These are phyloP conservation scores for Heliosperma pusillum DNA, from an alignment of 148 eudicot species.

Conservation along the genomic window DNA sequence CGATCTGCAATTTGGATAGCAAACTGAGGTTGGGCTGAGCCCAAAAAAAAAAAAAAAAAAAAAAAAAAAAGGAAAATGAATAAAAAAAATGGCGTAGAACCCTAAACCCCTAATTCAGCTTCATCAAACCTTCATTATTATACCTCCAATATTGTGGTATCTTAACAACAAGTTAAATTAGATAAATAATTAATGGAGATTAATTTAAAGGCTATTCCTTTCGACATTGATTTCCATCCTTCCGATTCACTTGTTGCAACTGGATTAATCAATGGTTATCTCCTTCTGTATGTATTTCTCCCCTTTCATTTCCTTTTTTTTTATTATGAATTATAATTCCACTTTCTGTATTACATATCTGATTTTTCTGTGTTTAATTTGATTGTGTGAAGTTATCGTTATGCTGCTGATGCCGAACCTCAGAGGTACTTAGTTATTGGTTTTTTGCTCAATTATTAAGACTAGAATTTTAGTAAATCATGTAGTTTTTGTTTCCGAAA, in stretches of 20 bases:
- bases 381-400: conserved; percentile 46
- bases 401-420: conserved; percentile 51
- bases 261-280: conserved; percentile 78
- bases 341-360: background rate
- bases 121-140: too few relatives aligned
- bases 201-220: conserved; percentile 47
- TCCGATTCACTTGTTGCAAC: conserved; percentile 60
- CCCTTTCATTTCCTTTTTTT: background rate
- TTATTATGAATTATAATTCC: background rate
- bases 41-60: too few relatives aligned
- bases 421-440: conserved; percentile 40
- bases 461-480: background rate
- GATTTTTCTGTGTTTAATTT: background rate
- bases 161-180: too few relatives aligned
- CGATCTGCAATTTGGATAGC: too few relatives aligned
- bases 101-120: too few relatives aligned
- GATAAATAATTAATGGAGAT: conserved; percentile 57
- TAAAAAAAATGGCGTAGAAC: too few relatives aligned
- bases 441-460: background rate
- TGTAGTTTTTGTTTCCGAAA: background rate
- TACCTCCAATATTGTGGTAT: too few relatives aligned
- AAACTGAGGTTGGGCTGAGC: too few relatives aligned
- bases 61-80: too few relatives aligned
- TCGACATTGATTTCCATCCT: conserved; percentile 83
- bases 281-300: conserved; percentile 48